A percentile compares a stretch with the other conserved stretches of the same genome.
These are phyloP conservation scores for Diaporthe eres DNA, from an alignment of 2,329 filamentous ascomycete species.

Conservation along the genomic window DNA sequence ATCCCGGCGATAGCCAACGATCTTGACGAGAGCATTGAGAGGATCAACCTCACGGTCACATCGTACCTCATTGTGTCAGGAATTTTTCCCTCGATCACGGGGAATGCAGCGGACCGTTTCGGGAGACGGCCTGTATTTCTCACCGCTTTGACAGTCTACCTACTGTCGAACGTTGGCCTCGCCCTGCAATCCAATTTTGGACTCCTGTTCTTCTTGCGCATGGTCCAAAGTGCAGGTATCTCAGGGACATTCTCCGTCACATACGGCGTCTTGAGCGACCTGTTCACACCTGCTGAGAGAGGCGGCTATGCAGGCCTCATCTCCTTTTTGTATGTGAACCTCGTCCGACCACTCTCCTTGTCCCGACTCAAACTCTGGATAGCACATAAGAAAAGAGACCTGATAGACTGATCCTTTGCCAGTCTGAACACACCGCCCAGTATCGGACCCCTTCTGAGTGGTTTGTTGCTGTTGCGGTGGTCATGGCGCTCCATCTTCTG, in stretches of 20 bases:
- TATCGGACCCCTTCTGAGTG: constrained; percentile 30
- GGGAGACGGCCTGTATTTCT: constrained; percentile 40
- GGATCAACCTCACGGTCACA: constrained; percentile 46
- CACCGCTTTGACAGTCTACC: constrained; percentile 38
- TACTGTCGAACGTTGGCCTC: constrained; percentile 42
- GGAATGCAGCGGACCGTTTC: constrained; percentile 42
- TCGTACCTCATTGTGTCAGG: constrained; percentile 43
- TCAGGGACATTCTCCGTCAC: constrained; percentile 42
- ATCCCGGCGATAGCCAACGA: constrained; percentile 38
- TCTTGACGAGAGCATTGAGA: constrained; percentile 41
- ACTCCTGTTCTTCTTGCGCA: constrained; percentile 40
- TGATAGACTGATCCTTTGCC: neutral
- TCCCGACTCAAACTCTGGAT: neutral
- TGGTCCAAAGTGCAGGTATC: constrained; percentile 43
- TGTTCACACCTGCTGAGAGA: constrained; percentile 44
- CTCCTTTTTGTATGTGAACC: constrained; percentile 12
- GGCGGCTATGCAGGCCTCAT: constrained; percentile 42
- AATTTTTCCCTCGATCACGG: constrained; percentile 27
- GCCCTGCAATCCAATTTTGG: constrained; percentile 38
- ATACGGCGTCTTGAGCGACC: constrained; percentile 44
- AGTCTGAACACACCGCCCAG: constrained; percentile 31
- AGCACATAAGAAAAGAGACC: too few species aligned
- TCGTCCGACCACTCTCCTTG: neutral
- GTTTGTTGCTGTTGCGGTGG: constrained; percentile 21
- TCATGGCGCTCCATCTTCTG: constrained; percentile 34